Base-by-base conservation (phyloP, 2,329 filamentous ascomycete species). In the Shiraia sp. region DNA sequence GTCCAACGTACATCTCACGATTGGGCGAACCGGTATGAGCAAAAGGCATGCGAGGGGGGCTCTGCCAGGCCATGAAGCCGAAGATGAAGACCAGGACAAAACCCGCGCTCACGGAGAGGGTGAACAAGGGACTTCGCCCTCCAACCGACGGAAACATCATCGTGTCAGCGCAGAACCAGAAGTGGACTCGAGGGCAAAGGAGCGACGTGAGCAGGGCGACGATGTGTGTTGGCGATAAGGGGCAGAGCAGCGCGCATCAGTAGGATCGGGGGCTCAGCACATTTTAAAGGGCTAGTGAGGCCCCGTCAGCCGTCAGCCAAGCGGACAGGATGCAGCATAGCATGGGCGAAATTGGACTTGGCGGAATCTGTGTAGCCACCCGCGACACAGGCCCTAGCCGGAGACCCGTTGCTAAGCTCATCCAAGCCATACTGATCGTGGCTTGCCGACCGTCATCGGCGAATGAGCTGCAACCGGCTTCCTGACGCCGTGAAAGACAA, bases 11-110 rank as follows among this genome's bases (percentile, higher is more conserved):
- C 65, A 60, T 49, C 17, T 60, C 56, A 10, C 57, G 49, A 30
- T 55, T 55, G 17, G 52, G 51, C 23, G 51, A 41, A 6, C 36
- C 46, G 32, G 35, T 25, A 39, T 54, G 54, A 2, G 49, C 45
- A 16, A 65, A 61, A 2, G 57, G 43, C 14, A 66, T 51, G 13
- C 51, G 42, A 26, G 58, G 45, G 10, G 63, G 63, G 17, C 53
- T 55, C 37, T 63, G 62, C 63, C 61, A 69, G 17, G 63, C 61
- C 47, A 68, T 53, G 27, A 69, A 58, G 19, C 60, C 65, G 22
- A 69, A 61, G 40, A 65, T 51, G 44, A 68, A 63, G 32, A 67
- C 41, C 15, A 69, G 45, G 13, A 66, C 51, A 19, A 50, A 53
- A 17, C 57, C 61, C n/a, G 63, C 61, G 43, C 57, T 57, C 38